Percentiles rank a stretch among this genome's conserved stretches.
phyloP scores from a whole-genome alignment of 345 rosid genomes.

The Dimocarpus longan region DNA sequence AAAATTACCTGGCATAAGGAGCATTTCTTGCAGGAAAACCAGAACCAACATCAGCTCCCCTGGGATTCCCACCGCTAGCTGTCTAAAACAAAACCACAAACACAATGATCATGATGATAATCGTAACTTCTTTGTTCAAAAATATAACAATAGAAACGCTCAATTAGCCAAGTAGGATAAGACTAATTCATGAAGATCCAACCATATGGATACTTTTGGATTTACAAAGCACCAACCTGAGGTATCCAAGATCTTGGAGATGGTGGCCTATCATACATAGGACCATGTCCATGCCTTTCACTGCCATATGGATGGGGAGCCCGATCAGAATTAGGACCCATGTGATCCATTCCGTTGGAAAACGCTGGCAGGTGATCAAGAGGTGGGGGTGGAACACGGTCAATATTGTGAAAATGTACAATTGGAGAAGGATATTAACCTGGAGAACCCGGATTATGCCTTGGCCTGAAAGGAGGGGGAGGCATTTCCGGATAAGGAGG shows the following conservation, averaged over 20 bases:
- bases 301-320: conserved; percentile 42
- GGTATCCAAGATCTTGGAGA: conserved; percentile 80
- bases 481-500: conserved; percentile 70
- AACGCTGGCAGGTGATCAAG: conserved; percentile 50
- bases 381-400: conserved; percentile 44
- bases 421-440: conserved; percentile 57
- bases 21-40: conserved; percentile 53
- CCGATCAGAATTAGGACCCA: conserved; percentile 35
- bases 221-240: conserved; percentile 45
- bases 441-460: conserved; percentile 63
- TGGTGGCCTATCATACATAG: conserved; percentile 61
- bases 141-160: not conserved
- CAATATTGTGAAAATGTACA: conserved; percentile 52
- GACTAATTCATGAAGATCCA: conserved; percentile 2
- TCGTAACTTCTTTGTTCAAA: not conserved
- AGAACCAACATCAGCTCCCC: conserved; percentile 59
- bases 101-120: not conserved
- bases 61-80: conserved; percentile 42
- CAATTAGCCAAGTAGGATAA: not conserved
- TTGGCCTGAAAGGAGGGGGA: conserved; percentile 67
- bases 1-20: conserved; percentile 53
- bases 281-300: conserved; percentile 67
- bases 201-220: not conserved
- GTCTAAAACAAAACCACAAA: conserved; percentile 35
- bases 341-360: conserved; percentile 46